Conservation (phyloP, 225 moss, liverwort and hornwort species). For the Lunularia cruciata region DNA sequence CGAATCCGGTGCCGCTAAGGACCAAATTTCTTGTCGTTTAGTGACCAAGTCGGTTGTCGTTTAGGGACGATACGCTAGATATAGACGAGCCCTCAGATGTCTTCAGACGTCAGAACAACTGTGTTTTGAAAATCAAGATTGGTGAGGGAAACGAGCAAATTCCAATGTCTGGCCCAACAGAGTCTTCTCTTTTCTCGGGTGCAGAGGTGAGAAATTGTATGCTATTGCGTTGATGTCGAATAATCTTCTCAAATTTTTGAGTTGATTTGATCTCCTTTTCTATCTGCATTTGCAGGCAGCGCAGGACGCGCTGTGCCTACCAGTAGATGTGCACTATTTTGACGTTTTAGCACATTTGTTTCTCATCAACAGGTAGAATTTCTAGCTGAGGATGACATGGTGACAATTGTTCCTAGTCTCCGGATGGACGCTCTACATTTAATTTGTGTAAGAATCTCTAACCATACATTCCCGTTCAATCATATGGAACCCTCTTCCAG, state of each 20-base stretch:
- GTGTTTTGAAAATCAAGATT: no score
- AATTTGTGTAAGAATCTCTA: conserved; percentile 67
- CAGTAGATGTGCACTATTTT: not conserved
- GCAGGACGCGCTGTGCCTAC: not conserved
- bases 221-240: not conserved
- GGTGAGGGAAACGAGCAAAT: no score
- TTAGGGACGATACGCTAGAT: no score
- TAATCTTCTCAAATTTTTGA: not conserved
- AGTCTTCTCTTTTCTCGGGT: conserved; percentile 56
- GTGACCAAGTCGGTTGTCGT: no score
- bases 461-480: not conserved
- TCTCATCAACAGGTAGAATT: conserved; percentile 66
- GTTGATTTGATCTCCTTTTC: not conserved
- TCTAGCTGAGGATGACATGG: conserved; percentile 83
- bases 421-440: conserved; percentile 89
- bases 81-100: no score
- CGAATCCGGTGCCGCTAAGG: no score
- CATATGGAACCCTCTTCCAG: not conserved
- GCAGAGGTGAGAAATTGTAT: conserved; percentile 50
- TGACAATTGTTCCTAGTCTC: conserved; percentile 84
- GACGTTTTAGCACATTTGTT: not conserved
- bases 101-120: no score
- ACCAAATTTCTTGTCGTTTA: no score
- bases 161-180: no score
- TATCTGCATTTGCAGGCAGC: not conserved